Percentiles rank a stretch among this genome's conserved stretches.
Conservation (phyloP, 2,329 filamentous ascomycete species). For the Basipetospora chlamydospora region DNA sequence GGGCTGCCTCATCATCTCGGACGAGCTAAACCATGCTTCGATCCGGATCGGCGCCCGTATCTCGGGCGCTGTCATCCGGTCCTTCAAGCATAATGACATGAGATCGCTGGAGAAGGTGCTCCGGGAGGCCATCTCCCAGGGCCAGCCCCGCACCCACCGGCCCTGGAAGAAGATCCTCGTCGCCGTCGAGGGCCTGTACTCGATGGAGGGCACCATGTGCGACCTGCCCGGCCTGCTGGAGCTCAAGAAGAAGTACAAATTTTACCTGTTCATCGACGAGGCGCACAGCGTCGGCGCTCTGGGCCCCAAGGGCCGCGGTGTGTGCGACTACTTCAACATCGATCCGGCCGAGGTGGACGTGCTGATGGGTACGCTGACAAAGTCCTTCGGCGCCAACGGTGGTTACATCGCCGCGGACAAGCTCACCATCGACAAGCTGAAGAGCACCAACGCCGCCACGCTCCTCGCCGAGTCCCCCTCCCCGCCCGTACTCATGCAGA, state of each 20-base stretch:
- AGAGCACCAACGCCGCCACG: slow-evolving; percentile 71
- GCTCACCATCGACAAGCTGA: slow-evolving; percentile 81
- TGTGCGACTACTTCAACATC: slow-evolving; percentile 94
- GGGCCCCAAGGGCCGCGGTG: slow-evolving; percentile 74
- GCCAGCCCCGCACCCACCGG: slow-evolving; percentile 92
- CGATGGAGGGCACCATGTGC: slow-evolving; percentile 98
- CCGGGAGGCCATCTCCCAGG: slow-evolving; percentile 86
- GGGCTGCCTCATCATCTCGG: slow-evolving; percentile 86
- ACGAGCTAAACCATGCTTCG: slow-evolving; percentile 95
- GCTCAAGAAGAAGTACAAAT: slow-evolving; percentile 94
- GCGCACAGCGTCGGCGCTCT: slow-evolving; percentile 92
- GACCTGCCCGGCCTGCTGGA: slow-evolving; percentile 81
- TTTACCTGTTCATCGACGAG: slow-evolving; percentile 88
- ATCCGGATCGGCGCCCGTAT: slow-evolving; percentile 91
- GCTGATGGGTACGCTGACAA: slow-evolving; percentile 95
- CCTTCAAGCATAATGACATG: slow-evolving; percentile 98
- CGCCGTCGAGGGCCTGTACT: slow-evolving; percentile 92
- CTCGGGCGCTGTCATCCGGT: slow-evolving; percentile 85
- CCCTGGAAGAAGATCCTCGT: slow-evolving; percentile 99
- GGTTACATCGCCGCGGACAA: slow-evolving; percentile 89
- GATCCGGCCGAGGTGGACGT: slow-evolving; percentile 82
- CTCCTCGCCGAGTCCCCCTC: slow-evolving; percentile 78
- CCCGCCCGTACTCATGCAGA: slow-evolving; percentile 82
- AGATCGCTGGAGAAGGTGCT: slow-evolving; percentile 69
- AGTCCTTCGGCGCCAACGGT: slow-evolving; percentile 96